These are phyloP conservation scores for Hypsizygus ulmarius DNA, from an alignment of 1,284 basidiomycete species.

Conservation along the genomic window DNA sequence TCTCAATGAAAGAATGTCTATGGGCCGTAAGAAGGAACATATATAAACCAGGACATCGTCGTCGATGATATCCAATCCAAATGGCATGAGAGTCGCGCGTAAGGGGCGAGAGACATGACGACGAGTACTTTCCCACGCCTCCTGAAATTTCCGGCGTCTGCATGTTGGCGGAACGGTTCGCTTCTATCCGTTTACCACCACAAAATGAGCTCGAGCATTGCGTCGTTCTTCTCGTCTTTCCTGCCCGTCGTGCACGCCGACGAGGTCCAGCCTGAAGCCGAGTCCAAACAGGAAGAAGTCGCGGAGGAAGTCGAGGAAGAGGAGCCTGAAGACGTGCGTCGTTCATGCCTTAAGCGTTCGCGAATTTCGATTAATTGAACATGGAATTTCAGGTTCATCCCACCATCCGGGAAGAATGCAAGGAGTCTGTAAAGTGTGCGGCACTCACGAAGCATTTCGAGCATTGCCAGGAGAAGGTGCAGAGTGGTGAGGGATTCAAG, in stretches of 20 bases:
- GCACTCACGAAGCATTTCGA: slow-evolving; percentile 81
- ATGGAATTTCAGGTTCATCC: slow-evolving; percentile 52
- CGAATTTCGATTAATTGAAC: not conserved
- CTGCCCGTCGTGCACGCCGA: slow-evolving; percentile 58
- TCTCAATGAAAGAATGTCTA: slow-evolving; percentile 45
- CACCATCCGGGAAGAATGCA: slow-evolving; percentile 72
- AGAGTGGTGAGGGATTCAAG: slow-evolving; percentile 78
- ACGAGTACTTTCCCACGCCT: slow-evolving; percentile 15
- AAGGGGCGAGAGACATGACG: not conserved
- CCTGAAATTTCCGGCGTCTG: slow-evolving; percentile 14
- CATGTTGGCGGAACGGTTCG: slow-evolving; percentile 8
- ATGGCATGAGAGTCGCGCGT: not conserved
- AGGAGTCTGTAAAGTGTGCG: slow-evolving; percentile 66
- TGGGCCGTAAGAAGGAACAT: slow-evolving; percentile 43
- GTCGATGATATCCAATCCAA: slow-evolving; percentile 18
- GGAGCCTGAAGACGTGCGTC: slow-evolving; percentile 81
- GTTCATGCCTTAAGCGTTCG: not conserved
- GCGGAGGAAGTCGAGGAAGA: slow-evolving; percentile 40
- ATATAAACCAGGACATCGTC: slow-evolving; percentile 52
- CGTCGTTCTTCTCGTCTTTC: slow-evolving; percentile 65
- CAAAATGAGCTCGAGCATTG: slow-evolving; percentile 39
- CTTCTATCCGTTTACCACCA: slow-evolving; percentile 5
- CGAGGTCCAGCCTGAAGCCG: slow-evolving; percentile 37
- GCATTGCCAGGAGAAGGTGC: slow-evolving; percentile 87
- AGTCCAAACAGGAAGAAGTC: slow-evolving; percentile 30